Evolutionary conservation across 257 asterid genomes (phyloP).

Genomic region (Solanum infundibuliforme): DNA sequence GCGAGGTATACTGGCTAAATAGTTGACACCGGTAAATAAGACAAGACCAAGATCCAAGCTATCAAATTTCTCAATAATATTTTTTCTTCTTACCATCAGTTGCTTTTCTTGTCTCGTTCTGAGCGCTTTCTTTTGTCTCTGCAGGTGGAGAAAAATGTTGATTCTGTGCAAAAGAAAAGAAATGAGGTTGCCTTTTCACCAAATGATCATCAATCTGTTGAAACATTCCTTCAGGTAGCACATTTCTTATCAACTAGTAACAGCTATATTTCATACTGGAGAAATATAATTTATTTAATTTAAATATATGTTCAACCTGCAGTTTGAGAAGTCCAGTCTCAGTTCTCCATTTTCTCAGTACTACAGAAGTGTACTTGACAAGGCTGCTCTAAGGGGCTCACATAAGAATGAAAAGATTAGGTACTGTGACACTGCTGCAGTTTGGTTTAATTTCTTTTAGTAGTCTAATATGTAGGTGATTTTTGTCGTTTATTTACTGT

Average conservation of each 20-base stretch:
- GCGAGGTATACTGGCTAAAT: background rate
- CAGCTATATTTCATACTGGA: background rate
- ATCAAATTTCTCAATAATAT: background rate
- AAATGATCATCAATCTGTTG: constrained; percentile 65
- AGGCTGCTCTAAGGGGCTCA: constrained; percentile 50
- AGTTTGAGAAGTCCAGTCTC: constrained; percentile 66
- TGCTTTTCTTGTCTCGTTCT: background rate
- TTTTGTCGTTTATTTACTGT: background rate
- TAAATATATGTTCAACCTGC: constrained; percentile 14
- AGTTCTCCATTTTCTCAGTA: constrained; percentile 65
- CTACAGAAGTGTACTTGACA: constrained; percentile 63
- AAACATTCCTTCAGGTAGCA: constrained; percentile 81
- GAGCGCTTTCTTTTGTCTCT: constrained; percentile 1
- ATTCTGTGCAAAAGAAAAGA: constrained; percentile 77
- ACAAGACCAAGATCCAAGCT: background rate
- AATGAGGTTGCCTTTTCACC: constrained; percentile 85
- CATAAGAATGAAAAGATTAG: constrained; percentile 29
- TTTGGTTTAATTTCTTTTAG: background rate
- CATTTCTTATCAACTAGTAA: background rate
- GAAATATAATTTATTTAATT: background rate
- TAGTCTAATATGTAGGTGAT: background rate
- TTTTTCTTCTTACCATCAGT: background rate
- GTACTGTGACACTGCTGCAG: constrained; percentile 15
- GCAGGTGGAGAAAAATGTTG: constrained; percentile 82
- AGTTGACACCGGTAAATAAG: background rate